These are phyloP conservation scores for Dujonia santamariae DNA, from an alignment of 1,139 yeast genomes.

Conservation along the genomic window DNA sequence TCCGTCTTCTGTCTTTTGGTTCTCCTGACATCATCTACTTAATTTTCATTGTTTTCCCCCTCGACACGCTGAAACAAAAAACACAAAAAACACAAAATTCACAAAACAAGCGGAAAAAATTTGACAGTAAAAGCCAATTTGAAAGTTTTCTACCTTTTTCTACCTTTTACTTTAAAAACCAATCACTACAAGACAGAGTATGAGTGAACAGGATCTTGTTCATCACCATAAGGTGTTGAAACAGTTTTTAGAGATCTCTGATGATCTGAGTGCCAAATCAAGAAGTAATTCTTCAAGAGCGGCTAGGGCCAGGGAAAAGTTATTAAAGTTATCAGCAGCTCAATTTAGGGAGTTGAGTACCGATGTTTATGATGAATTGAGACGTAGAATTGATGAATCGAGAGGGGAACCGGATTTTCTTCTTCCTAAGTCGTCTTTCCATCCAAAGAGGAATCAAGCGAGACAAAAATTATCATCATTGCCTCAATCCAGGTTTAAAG, in stretches of 20 bases:
- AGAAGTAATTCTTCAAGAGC: slow-evolving; percentile 57
- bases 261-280: slow-evolving; percentile 41
- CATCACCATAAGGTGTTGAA: slow-evolving; percentile 50
- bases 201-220: slow-evolving; percentile 38
- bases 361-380: slow-evolving; percentile 88
- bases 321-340: slow-evolving; percentile 72
- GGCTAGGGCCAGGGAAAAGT: slow-evolving; percentile 79
- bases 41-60: no score
- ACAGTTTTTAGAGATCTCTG: slow-evolving; percentile 51
- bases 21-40: no score
- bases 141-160: no score
- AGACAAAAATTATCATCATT: slow-evolving; percentile 86
- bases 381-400: slow-evolving; percentile 62
- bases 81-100: no score
- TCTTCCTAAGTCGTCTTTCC: slow-evolving; percentile 71
- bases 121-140: no score
- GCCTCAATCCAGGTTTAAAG: slow-evolving; percentile 80
- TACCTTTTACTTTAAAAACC: no score
- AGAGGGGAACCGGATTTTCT: slow-evolving; percentile 60
- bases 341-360: slow-evolving; percentile 89
- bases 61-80: no score
- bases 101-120: no score
- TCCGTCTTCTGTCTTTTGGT: no score
- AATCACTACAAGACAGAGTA: no score
- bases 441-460: slow-evolving; percentile 94